These are phyloP conservation scores for Begonia peltatifolia DNA, from an alignment of 306 rosid genomes.

Conservation along the genomic window DNA sequence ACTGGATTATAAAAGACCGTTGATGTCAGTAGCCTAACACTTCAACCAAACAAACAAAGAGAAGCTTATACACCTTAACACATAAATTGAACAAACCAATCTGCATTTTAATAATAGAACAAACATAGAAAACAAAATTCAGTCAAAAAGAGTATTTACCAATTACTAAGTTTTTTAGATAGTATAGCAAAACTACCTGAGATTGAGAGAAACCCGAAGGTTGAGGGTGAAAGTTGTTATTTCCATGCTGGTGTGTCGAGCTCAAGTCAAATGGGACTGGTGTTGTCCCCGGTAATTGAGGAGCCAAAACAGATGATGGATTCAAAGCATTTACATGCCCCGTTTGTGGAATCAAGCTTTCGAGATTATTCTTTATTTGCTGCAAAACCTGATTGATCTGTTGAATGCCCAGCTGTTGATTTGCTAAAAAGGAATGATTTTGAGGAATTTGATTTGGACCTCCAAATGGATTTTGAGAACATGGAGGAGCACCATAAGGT, in stretches of 20 bases:
- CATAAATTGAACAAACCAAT: too few species aligned
- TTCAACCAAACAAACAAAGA: too few species aligned
- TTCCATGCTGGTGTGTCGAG: constrained; percentile 18
- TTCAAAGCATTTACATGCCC: constrained; percentile 23
- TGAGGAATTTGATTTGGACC: constrained; percentile 47
- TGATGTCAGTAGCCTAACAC: too few species aligned
- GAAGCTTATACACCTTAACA: too few species aligned
- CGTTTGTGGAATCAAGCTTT: constrained; percentile 18
- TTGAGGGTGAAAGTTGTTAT: constrained; percentile 27
- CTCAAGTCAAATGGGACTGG: constrained; percentile 12
- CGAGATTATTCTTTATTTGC: constrained; percentile 29
- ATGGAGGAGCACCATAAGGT: constrained; percentile 15
- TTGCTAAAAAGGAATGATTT: constrained; percentile 22
- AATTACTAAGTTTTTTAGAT: constrained; percentile 4
- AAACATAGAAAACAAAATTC: background rate
- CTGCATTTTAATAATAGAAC: background rate
- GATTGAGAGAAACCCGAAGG: constrained; percentile 24
- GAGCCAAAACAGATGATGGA: constrained; percentile 24
- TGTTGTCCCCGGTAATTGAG: constrained; percentile 33
- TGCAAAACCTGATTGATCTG: constrained; percentile 35
- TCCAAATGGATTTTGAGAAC: constrained; percentile 23
- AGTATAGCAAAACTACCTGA: constrained; percentile 32
- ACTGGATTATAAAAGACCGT: too few species aligned
- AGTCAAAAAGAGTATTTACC: constrained; percentile 6
- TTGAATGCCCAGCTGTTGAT: constrained; percentile 25